phyloP scores from a whole-genome alignment of 1,284 basidiomycete species.

The Melampsora occidentalis region DNA sequence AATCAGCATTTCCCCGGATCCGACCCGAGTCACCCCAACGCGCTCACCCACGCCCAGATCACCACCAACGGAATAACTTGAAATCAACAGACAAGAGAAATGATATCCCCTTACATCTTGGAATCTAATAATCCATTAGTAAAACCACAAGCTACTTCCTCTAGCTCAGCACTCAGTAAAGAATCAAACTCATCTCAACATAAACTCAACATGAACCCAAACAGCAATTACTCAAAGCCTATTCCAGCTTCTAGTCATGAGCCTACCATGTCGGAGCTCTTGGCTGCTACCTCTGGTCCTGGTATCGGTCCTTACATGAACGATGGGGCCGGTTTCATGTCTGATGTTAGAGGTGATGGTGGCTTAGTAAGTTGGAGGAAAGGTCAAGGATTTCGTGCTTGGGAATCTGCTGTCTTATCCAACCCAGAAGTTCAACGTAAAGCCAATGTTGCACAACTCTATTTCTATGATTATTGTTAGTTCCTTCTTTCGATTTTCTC shows the following conservation, averaged over 20 bases:
- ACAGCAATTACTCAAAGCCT: not conserved
- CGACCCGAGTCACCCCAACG: too few species aligned
- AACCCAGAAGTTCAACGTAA: constrained; percentile 83
- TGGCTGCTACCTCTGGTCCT: constrained; percentile 22
- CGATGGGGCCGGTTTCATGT: constrained; percentile 30
- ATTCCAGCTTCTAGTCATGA: not conserved
- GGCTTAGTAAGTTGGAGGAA: constrained; percentile 51
- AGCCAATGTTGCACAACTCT: constrained; percentile 90
- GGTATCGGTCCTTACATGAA: constrained; percentile 5
- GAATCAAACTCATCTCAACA: constrained; percentile 7
- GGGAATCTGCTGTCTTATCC: constrained; percentile 78
- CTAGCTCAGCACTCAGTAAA: too few species aligned
- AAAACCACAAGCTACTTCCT: too few species aligned
- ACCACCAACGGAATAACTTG: too few species aligned
- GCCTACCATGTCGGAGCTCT: constrained; percentile 43
- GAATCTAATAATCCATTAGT: too few species aligned
- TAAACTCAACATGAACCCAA: not conserved
- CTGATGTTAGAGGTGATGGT: constrained; percentile 36
- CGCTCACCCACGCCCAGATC: too few species aligned
- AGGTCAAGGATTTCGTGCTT: constrained; percentile 56
- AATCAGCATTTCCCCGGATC: too few species aligned
- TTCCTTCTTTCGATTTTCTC: not conserved
- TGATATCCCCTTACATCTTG: too few species aligned
- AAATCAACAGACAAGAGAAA: too few species aligned
- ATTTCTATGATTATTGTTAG: constrained; percentile 58